These are phyloP conservation scores for Dothideomycetidae sp. DNA, from an alignment of 2,329 filamentous ascomycete species.

Conservation along the genomic window DNA sequence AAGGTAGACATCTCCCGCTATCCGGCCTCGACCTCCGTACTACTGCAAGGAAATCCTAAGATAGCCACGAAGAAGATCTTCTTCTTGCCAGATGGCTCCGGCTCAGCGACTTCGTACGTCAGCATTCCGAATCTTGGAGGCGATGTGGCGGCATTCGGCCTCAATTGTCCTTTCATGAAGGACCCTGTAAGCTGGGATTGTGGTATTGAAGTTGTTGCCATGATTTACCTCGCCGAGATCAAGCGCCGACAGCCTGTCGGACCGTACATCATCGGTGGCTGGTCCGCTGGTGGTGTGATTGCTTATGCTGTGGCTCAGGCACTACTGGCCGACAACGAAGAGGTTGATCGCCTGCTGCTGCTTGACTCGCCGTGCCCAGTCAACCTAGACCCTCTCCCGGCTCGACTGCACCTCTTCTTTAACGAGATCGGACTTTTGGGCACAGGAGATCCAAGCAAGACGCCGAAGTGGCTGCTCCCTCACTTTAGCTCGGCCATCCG, in stretches of 20 bases:
- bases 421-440: slow-evolving; percentile 58
- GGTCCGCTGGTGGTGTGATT: slow-evolving; percentile 42
- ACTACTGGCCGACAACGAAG: slow-evolving; percentile 34
- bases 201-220: slow-evolving; percentile 50
- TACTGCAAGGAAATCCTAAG: slow-evolving; percentile 43
- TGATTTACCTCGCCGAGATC: slow-evolving; percentile 55
- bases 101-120: slow-evolving; percentile 54
- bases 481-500: slow-evolving; percentile 58
- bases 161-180: slow-evolving; percentile 61
- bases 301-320: slow-evolving; percentile 38
- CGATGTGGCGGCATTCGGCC: slow-evolving; percentile 37
- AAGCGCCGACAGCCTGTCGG: slow-evolving; percentile 55
- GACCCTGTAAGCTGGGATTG: slow-evolving; percentile 50
- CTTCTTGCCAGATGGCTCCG: slow-evolving; percentile 38
- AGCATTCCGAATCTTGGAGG: slow-evolving; percentile 41
- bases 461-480: slow-evolving; percentile 58
- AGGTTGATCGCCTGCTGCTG: slow-evolving; percentile 36
- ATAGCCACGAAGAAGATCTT: slow-evolving; percentile 42
- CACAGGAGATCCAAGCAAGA: slow-evolving; percentile 42
- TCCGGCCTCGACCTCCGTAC: slow-evolving; percentile 39
- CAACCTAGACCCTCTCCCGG: slow-evolving; percentile 35
- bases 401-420: slow-evolving; percentile 55
- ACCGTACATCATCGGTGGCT: slow-evolving; percentile 40
- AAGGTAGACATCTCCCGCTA: slow-evolving; percentile 29
- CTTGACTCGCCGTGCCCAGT: slow-evolving; percentile 41